phyloP scores from a whole-genome alignment of 331 rosid genomes.

The Saraca asoca region DNA sequence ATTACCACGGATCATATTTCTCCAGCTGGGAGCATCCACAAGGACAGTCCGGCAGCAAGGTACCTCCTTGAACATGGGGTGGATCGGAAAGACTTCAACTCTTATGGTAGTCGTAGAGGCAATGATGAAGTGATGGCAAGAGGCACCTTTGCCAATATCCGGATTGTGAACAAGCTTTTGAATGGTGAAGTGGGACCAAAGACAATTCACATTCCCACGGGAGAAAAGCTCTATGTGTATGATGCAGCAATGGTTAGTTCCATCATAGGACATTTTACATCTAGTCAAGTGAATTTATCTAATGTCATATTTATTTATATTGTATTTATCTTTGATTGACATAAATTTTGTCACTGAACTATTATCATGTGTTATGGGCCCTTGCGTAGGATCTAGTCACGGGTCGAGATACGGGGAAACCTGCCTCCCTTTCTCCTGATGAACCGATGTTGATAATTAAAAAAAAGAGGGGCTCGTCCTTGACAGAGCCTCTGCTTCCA shows the following conservation, averaged over 20 bases:
- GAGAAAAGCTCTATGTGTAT: constrained; percentile 34
- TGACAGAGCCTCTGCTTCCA: too few species aligned
- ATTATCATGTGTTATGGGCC: too few species aligned
- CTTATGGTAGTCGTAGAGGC: constrained; percentile 37
- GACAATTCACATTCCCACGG: constrained; percentile 42
- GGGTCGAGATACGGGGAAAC: too few species aligned
- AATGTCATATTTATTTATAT: too few species aligned
- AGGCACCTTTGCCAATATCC: constrained; percentile 37
- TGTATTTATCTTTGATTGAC: too few species aligned
- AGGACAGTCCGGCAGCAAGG: constrained; percentile 39
- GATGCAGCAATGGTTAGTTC: constrained; percentile 43
- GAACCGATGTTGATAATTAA: too few species aligned
- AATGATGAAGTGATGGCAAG: constrained; percentile 43
- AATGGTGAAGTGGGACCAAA: constrained; percentile 37
- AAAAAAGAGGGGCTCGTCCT: too few species aligned
- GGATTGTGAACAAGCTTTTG: constrained; percentile 37
- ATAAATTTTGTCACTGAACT: too few species aligned
- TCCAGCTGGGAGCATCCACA: constrained; percentile 38
- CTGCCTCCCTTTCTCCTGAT: too few species aligned
- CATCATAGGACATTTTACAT: too few species aligned
- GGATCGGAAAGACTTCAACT: constrained; percentile 37
- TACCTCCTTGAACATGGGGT: constrained; percentile 39
- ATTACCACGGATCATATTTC: constrained; percentile 43
- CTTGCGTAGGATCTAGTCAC: too few species aligned
- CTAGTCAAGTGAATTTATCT: too few species aligned